A percentile compares a stretch with the other conserved stretches of the same genome.
Evolutionary conservation across 139 green algal genomes (phyloP).

Genomic region (Tetradesmus obliquus): DNA sequence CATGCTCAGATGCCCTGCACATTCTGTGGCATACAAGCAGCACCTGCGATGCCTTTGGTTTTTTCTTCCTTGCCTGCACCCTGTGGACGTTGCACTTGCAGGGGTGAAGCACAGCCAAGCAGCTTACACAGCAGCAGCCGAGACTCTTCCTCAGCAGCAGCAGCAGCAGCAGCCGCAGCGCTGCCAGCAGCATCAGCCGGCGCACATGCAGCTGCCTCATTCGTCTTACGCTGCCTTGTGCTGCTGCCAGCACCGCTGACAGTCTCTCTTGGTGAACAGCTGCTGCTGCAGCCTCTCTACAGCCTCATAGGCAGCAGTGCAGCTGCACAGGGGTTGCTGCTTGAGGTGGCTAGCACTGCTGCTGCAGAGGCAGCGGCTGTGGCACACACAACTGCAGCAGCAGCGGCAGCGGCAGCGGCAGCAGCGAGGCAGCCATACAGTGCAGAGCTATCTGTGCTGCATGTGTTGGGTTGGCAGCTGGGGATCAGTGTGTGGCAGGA

Average conservation of each 20-base stretch:
- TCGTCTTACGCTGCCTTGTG: slow-evolving; percentile 32
- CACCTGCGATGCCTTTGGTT: no score
- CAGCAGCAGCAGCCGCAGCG: not conserved
- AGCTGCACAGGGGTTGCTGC: not conserved
- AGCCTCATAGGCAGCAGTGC: not conserved
- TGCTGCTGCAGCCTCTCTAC: slow-evolving; percentile 40
- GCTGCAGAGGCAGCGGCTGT: slow-evolving; percentile 13
- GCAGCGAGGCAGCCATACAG: not conserved
- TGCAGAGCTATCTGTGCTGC: slow-evolving; percentile 12
- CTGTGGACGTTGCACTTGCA: not conserved
- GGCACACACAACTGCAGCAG: not conserved
- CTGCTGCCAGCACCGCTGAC: not conserved
- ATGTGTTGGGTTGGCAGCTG: slow-evolving; percentile 6
- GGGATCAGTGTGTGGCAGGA: slow-evolving; percentile 17
- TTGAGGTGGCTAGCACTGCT: not conserved
- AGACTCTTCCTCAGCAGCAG: not conserved
- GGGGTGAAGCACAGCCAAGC: no score
- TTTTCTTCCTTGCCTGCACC: not conserved
- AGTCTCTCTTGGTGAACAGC: not conserved
- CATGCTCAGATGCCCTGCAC: not conserved
- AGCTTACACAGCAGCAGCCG: not conserved
- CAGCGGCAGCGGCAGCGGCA: not conserved
- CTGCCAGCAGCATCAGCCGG: not conserved
- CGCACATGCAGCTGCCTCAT: not conserved
- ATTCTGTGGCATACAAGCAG: not conserved